A percentile compares a stretch with the other conserved stretches of the same genome.
These are phyloP conservation scores for Trichosphaerium sp. DNA, from an alignment of 78 protist species.

Conservation along the genomic window DNA sequence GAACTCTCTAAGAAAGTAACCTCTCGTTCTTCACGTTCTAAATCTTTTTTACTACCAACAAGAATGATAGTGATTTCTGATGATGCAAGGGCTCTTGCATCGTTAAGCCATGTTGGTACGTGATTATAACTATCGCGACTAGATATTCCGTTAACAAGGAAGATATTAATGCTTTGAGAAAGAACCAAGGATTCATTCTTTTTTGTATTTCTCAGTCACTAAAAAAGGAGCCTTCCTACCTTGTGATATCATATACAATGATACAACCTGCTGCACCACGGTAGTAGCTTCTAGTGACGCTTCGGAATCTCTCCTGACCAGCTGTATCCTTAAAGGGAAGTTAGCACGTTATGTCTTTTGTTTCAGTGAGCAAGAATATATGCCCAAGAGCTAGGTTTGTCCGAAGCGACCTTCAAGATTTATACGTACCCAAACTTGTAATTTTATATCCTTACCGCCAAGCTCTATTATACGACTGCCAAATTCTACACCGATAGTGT, in stretches of 20 bases:
- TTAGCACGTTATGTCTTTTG: neutral
- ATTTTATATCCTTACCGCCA: conserved; percentile 46
- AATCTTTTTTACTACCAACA: conserved; percentile 65
- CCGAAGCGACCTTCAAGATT: neutral
- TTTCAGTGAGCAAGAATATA: neutral
- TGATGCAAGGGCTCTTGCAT: conserved; percentile 49
- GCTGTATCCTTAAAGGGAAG: conserved; percentile 63
- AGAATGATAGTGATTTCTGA: conserved; percentile 51
- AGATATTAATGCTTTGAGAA: too few relatives aligned
- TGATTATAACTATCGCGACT: conserved; percentile 56
- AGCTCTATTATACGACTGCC: conserved; percentile 65
- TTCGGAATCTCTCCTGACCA: conserved; percentile 62
- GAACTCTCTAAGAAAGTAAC: conserved; percentile 54
- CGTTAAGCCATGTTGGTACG: conserved; percentile 75
- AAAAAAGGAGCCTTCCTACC: conserved; percentile 12
- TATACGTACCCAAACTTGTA: conserved; percentile 53
- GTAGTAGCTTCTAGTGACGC: conserved; percentile 73
- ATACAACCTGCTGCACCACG: conserved; percentile 86
- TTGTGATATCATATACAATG: conserved; percentile 74
- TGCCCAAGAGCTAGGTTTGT: neutral
- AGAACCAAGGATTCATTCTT: too few relatives aligned
- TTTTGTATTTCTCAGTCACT: too few relatives aligned
- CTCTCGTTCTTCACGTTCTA: conserved; percentile 43
- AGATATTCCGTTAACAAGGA: too few relatives aligned
- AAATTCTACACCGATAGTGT: conserved; percentile 91